phyloP scores from a whole-genome alignment of 805 yeast genomes.

The Candida anglica region DNA sequence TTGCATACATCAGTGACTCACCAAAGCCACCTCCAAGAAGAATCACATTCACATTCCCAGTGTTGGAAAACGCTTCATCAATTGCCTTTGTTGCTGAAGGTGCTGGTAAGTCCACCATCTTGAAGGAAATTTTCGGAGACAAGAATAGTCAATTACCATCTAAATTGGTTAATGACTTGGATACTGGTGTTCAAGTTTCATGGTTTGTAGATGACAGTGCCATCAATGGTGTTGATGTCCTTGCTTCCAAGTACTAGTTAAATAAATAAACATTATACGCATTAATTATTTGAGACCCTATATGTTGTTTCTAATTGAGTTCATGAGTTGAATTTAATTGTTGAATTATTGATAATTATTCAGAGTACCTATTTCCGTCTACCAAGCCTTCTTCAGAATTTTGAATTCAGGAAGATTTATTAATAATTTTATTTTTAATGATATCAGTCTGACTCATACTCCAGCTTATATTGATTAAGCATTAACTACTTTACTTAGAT shows the following conservation, averaged over 20 bases:
- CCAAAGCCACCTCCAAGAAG: constrained; percentile 95
- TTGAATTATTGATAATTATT: too few species aligned
- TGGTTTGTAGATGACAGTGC: constrained; percentile 91
- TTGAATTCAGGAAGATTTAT: too few species aligned
- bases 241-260: constrained; percentile 32
- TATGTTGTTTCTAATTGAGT: too few species aligned
- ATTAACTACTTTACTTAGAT: too few species aligned
- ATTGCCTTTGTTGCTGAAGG: constrained; percentile 91
- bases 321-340: too few species aligned
- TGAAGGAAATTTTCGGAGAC: constrained; percentile 64
- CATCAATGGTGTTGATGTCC: constrained; percentile 53
- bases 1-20: constrained; percentile 71
- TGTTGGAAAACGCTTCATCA: constrained; percentile 47
- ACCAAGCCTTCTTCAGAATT: neutral
- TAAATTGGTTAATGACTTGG: constrained; percentile 62
- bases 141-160: constrained; percentile 57
- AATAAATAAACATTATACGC: too few species aligned
- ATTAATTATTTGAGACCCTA: too few species aligned
- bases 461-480: too few species aligned
- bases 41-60: constrained; percentile 83
- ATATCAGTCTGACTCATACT: too few species aligned
- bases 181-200: constrained; percentile 44
- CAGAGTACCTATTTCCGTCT: too few species aligned
- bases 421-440: neutral
- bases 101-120: constrained; percentile 69